Base-by-base conservation (phyloP, 1,284 basidiomycete species). In the Ceraceosorus guamensis region DNA sequence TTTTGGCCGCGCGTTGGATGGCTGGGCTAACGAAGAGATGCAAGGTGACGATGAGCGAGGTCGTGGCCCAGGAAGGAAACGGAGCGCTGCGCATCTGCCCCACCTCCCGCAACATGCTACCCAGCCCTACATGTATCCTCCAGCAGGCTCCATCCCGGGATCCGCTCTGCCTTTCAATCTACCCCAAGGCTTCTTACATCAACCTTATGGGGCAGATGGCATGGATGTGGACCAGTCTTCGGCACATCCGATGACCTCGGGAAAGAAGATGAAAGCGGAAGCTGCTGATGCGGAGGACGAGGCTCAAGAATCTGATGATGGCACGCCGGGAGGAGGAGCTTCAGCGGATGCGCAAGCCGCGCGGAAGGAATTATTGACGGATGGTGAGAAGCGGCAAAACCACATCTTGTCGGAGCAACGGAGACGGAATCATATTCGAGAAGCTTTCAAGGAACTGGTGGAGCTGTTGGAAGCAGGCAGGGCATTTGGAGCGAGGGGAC, bases 381-480 rank as follows among this genome's bases (percentile, higher is more conserved):
- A 70, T 41, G 59, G 61, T 5, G 70, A 72, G 51, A 72, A 72
- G 57, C 56, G 70, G n/a, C 64, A 67, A 52, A 70, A 72, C 44
- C 70, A 72, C 55, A 72, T 72, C 41, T 57, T 72, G 1, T 69
- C 67, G 5, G 73, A 76, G 50, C 73, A 76, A 58, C 59, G 71
- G 43, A 58, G 73, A 11, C 56, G 73, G 6, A 76, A 73, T 55
- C 67, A 71, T 59, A 72, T 73, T 45, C 67, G 73, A 6, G 69
- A 74, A 55, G 68, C 67, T 14, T 75, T 76, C 61, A 68, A 66
- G 41, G 66, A 67, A 51, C 66, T 76, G n/a, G 70, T 74, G 0
- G 69, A 70, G 10, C 61, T 76, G 16, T 59, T 75, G 11, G 72
- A 73, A 31, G 60, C 62, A n/a, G 72, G 72, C 13, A 62, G 73